Conservation (phyloP, 179 eudicot genomes). For the Drosera spatulata region DNA sequence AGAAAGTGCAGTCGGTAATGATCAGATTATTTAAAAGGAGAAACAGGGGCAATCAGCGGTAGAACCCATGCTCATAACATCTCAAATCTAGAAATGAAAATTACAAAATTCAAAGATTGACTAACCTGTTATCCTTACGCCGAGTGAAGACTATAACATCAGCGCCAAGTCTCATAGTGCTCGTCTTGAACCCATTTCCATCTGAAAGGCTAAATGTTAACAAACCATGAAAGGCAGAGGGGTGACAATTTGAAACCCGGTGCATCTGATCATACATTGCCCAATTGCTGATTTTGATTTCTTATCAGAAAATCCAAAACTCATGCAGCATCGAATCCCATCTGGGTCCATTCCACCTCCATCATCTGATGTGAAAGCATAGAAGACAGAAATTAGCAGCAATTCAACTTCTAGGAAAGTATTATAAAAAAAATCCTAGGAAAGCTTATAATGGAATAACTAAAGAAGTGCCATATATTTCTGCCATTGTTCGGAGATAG, state of each 20-base stretch:
- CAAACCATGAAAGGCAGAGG: too few species aligned
- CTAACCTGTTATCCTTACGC: constrained; percentile 34
- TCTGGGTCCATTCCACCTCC: constrained; percentile 95
- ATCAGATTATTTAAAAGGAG: too few species aligned
- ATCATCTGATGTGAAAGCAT: constrained; percentile 53
- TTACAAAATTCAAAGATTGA: too few species aligned
- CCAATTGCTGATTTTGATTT: constrained; percentile 67
- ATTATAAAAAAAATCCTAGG: too few species aligned
- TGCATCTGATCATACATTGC: constrained; percentile 40
- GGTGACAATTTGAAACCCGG: too few species aligned
- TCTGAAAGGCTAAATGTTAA: constrained; percentile 44
- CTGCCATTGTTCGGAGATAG: not conserved
- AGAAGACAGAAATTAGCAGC: too few species aligned
- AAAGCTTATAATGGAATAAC: too few species aligned
- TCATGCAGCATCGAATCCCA: constrained; percentile 67
- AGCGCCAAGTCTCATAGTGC: constrained; percentile 95
- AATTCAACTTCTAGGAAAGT: too few species aligned
- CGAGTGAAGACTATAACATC: constrained; percentile 83
- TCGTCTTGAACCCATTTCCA: constrained; percentile 96
- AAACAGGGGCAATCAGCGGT: too few species aligned
- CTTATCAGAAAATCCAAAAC: constrained; percentile 92
- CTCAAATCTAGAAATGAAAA: not conserved
- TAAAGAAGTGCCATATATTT: too few species aligned
- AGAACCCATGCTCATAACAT: too few species aligned
- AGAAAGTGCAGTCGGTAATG: too few species aligned